Percentiles rank a stretch among this genome's conserved stretches.
Evolutionary conservation across 352 stramenopile species (phyloP).

Genomic region (Pythium volutum): DNA sequence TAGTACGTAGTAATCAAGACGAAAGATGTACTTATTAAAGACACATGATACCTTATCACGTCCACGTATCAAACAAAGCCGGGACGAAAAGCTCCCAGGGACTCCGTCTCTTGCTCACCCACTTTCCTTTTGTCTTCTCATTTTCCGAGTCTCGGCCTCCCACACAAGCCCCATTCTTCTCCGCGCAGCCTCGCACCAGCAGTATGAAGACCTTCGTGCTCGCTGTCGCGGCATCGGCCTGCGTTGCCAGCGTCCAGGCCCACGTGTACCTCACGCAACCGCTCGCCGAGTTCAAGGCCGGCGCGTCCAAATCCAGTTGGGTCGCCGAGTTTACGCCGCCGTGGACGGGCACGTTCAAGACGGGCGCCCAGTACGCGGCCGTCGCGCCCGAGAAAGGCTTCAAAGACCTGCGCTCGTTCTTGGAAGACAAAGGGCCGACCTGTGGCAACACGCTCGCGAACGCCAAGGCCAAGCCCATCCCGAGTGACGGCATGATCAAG

Average conservation of each 20-base stretch:
- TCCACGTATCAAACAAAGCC: neutral
- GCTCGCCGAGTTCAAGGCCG: slow-evolving; percentile 14
- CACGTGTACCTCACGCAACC: slow-evolving; percentile 18
- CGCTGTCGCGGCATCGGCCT: neutral
- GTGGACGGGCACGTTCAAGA: slow-evolving; percentile 18
- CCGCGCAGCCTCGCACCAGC: too few relatives aligned
- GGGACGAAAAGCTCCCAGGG: neutral
- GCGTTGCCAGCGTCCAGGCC: neutral
- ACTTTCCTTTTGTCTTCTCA: neutral
- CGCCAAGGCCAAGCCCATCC: slow-evolving; percentile 20
- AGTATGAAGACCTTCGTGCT: slow-evolving; percentile 9
- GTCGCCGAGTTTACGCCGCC: slow-evolving; percentile 16
- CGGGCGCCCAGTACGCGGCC: slow-evolving; percentile 17
- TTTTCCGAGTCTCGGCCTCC: neutral
- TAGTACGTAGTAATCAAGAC: neutral
- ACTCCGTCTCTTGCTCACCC: neutral
- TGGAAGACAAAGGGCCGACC: slow-evolving; percentile 22
- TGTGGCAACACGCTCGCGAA: slow-evolving; percentile 24
- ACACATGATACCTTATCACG: neutral
- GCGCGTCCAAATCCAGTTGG: slow-evolving; percentile 19
- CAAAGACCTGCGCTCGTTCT: slow-evolving; percentile 20
- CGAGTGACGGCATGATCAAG: slow-evolving; percentile 10
- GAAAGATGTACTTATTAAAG: neutral
- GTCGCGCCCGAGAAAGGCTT: slow-evolving; percentile 3
- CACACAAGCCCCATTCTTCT: neutral